Evolutionary conservation across 2,329 filamentous ascomycete species (phyloP).

Genomic region (Phoma sp.): DNA sequence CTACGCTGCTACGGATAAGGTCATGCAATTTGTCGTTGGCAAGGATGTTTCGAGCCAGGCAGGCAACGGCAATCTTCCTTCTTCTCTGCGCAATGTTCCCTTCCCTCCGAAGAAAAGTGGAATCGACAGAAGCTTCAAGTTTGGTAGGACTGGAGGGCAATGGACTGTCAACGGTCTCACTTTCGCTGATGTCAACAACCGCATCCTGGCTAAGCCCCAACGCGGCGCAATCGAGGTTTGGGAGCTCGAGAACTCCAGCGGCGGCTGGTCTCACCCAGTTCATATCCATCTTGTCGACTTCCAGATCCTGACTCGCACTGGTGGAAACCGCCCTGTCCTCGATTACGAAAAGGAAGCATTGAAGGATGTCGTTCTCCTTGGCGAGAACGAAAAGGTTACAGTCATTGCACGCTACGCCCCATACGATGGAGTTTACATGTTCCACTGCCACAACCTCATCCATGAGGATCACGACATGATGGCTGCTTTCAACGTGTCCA

Average conservation of each 20-base stretch:
- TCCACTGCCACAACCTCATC: constrained; percentile 56
- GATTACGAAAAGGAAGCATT: constrained; percentile 62
- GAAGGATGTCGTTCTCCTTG: constrained; percentile 65
- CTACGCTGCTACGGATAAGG: constrained; percentile 56
- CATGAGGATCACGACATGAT: constrained; percentile 57
- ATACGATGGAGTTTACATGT: constrained; percentile 59
- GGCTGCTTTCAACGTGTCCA: constrained; percentile 53
- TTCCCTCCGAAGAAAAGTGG: constrained; percentile 41
- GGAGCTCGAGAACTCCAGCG: constrained; percentile 55
- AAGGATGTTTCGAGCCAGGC: constrained; percentile 27
- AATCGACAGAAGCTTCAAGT: constrained; percentile 44
- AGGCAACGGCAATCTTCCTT: constrained; percentile 39
- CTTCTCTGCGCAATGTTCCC: constrained; percentile 37
- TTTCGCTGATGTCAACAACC: constrained; percentile 45
- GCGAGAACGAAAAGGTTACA: constrained; percentile 52
- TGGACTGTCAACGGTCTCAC: constrained; percentile 51
- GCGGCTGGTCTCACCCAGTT: constrained; percentile 60
- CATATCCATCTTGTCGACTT: constrained; percentile 68
- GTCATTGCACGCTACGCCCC: constrained; percentile 44
- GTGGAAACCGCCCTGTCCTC: constrained; percentile 52
- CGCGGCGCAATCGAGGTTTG: constrained; percentile 48
- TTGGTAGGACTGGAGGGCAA: constrained; percentile 33
- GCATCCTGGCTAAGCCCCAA: constrained; percentile 45
- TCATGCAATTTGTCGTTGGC: constrained; percentile 56
- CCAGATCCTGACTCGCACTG: constrained; percentile 58